Percentiles rank a stretch among this genome's conserved stretches.
These are phyloP conservation scores for Sclerotinia glacialis DNA, from an alignment of 2,329 filamentous ascomycete species.

Conservation along the genomic window DNA sequence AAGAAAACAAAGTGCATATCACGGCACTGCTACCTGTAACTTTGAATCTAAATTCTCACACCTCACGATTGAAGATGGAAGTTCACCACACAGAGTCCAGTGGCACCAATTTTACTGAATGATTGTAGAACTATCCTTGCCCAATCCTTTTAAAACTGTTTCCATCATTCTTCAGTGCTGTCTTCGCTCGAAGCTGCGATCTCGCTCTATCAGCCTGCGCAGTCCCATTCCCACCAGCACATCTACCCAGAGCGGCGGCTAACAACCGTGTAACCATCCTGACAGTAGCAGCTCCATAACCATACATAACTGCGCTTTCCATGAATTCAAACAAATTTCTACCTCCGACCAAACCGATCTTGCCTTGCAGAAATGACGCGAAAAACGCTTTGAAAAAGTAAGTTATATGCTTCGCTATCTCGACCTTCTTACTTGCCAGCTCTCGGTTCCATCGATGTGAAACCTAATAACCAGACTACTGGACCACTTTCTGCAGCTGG, in stretches of 20 bases:
- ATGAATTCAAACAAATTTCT: not conserved
- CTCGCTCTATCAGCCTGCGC: not conserved
- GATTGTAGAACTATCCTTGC: not conserved
- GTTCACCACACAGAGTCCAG: not conserved
- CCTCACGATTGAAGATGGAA: not conserved
- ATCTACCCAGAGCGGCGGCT: too few species aligned
- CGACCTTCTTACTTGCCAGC: not conserved
- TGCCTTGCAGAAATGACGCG: not conserved
- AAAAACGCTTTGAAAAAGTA: not conserved
- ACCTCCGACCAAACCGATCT: not conserved
- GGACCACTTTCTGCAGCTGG: not conserved
- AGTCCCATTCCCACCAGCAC: not conserved
- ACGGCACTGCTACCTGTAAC: not conserved
- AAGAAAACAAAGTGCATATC: not conserved
- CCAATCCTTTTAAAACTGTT: too few species aligned
- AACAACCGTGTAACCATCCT: not conserved
- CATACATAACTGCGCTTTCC: not conserved
- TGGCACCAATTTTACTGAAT: not conserved
- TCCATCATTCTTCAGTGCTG: not conserved
- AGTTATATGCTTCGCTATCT: not conserved
- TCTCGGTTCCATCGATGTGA: not conserved
- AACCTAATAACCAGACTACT: slow-evolving; percentile 1
- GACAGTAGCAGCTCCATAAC: not conserved
- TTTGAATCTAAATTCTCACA: not conserved
- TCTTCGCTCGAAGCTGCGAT: too few species aligned